Evolutionary conservation across 768 basidiomycete species (phyloP), one percentile per base, ranked within the genome.

Genomic region (Xerocomus spinulosus): DNA sequence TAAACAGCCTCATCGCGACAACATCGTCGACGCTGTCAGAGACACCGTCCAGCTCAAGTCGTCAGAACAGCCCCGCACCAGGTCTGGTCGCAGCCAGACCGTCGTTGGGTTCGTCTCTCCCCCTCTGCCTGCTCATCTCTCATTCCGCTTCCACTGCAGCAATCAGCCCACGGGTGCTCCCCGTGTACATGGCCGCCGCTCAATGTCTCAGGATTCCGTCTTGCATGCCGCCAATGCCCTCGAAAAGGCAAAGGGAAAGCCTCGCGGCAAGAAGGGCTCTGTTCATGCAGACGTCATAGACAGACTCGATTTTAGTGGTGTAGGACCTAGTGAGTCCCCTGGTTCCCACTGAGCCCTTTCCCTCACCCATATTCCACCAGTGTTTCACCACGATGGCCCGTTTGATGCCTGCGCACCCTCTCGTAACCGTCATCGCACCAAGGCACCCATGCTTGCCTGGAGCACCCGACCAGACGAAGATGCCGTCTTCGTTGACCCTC

Each of bases 401-500:
- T 93, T 92, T 64, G 90, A 93, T 62, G 91, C 90, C 24, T 92
- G 89, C 62, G 90, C 90, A 3, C 90, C 90, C 1, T 92, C 90
- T 39, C 85, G 91, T 60, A 93, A 93, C 70, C 80, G 81, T 38
- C 81, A 87, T 57, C 82, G 78, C 55, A 80, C 76, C 61, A 83
- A 81, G 61, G 90, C 91, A 9, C 90, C 90, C 39, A 84, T 93
- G 81, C 73, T 82, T 53, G 87, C 90, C 23, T 93, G 87, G 88
- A 73, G 67, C 51, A 56, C 55, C 26, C 56, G 63, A 10, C 69
- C 64, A 24, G 73, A 66, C 23, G 75, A 76, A 30, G 67, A 71
- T 5, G 63, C 63, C 68, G 33, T 71, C 67, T 58, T 73, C 57
- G 59, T 76, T 48, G 57, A 68, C 39, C 57, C 66, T 23, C 73